A percentile compares a stretch with the other conserved stretches of the same genome.
phyloP scores from a whole-genome alignment of 176 grass and related monocot species.

The Canna indica region DNA sequence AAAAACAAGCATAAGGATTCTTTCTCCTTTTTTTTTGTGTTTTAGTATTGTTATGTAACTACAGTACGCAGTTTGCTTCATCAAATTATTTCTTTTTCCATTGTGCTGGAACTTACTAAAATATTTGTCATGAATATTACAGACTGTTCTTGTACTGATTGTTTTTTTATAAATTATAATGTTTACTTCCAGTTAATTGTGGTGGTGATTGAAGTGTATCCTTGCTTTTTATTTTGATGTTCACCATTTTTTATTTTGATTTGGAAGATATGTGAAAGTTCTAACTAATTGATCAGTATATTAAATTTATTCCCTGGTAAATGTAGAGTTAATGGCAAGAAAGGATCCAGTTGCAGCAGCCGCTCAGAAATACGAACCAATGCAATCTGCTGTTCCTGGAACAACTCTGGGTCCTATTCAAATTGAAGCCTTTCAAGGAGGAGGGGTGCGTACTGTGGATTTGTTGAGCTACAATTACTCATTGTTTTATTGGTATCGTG shows the following conservation, averaged over 20 bases:
- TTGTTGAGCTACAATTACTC: constrained; percentile 3
- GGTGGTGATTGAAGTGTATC: neutral
- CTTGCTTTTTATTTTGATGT: neutral
- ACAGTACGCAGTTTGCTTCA: neutral
- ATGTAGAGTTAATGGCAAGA: constrained; percentile 67
- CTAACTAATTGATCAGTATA: neutral
- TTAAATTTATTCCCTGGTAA: neutral
- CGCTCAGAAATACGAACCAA: constrained; percentile 93
- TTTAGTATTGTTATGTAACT: neutral
- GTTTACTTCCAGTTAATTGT: neutral
- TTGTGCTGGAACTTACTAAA: neutral
- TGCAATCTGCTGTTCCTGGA: constrained; percentile 94
- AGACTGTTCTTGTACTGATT: neutral
- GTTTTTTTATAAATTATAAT: neutral
- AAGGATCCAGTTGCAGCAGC: constrained; percentile 88
- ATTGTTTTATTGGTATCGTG: neutral
- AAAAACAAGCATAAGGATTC: neutral
- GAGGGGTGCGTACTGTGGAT: constrained; percentile 40
- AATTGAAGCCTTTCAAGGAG: constrained; percentile 83
- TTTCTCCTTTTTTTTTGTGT: neutral
- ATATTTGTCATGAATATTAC: neutral
- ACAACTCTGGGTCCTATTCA: constrained; percentile 92
- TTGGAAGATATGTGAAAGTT: neutral
- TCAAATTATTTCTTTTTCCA: neutral
- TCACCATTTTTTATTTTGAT: neutral